These are phyloP conservation scores for Diplodia corticola DNA, from an alignment of 2,329 filamentous ascomycete species.

Conservation along the genomic window DNA sequence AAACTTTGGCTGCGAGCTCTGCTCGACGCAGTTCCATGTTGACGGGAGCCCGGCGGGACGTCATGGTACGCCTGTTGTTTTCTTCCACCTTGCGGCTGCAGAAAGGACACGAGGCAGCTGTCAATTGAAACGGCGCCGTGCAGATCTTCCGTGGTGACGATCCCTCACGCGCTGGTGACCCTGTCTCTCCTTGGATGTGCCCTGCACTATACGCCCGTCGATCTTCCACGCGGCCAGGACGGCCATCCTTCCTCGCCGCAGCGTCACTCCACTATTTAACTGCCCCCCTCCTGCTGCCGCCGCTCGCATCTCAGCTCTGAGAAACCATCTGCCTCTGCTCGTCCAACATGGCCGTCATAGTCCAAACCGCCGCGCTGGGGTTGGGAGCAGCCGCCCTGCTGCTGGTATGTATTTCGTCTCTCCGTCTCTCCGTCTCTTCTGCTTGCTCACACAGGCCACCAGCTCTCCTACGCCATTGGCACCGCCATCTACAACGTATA, in stretches of 20 bases:
- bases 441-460: not conserved
- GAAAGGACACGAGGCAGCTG: not conserved
- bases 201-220: not conserved
- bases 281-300: not conserved
- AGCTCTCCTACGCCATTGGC: not conserved
- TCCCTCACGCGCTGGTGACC: not conserved
- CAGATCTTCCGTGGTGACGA: conserved; percentile 8
- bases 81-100: not conserved
- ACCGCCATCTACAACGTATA: conserved; percentile 19
- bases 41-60: not conserved
- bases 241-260: not conserved
- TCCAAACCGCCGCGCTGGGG: not conserved
- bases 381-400: not conserved
- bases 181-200: not conserved
- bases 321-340: not conserved
- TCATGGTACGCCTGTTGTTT: not conserved
- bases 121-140: not conserved
- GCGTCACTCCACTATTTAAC: not conserved
- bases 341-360: not conserved
- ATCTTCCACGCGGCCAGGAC: not conserved
- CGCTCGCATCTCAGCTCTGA: not conserved
- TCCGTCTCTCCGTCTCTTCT: no score
- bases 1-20: no score
- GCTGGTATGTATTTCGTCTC: not conserved
- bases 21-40: not conserved